A percentile compares a stretch with the other conserved stretches of the same genome.
phyloP scores from a whole-genome alignment of 257 asterid genomes.

The Nemophila menziesii region DNA sequence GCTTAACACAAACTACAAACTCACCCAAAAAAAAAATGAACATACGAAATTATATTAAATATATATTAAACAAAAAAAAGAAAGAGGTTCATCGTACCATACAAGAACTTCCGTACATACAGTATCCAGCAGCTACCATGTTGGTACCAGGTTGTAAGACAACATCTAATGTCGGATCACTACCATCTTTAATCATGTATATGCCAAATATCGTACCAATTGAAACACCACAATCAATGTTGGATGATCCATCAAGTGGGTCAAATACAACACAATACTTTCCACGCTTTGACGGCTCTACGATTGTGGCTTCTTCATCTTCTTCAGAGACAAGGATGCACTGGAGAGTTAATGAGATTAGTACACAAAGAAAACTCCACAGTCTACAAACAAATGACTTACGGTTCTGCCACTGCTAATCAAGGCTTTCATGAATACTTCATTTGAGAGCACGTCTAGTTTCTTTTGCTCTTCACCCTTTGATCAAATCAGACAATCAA shows the following conservation, averaged over 20 bases:
- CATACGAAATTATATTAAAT: neutral
- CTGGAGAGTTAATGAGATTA: conserved; percentile 30
- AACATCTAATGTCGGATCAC: conserved; percentile 60
- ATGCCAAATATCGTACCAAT: conserved; percentile 95
- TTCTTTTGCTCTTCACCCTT: conserved; percentile 98
- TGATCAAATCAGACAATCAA: neutral
- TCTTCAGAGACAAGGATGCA: conserved; percentile 95
- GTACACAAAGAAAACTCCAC: conserved; percentile 1
- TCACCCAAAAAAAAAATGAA: conserved; percentile 1
- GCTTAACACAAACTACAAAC: conserved; percentile 62
- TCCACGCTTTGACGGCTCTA: conserved; percentile 68
- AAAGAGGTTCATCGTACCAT: conserved; percentile 30
- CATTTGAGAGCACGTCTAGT: conserved; percentile 88
- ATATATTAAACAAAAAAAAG: neutral
- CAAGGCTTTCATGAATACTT: conserved; percentile 82
- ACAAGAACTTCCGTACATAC: conserved; percentile 99
- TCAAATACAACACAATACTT: conserved; percentile 96
- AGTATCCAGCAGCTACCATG: conserved; percentile 92
- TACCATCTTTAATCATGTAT: conserved; percentile 46
- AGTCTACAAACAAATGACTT: conserved; percentile 14
- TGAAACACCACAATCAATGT: conserved; percentile 94
- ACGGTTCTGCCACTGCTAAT: conserved; percentile 96
- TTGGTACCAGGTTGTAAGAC: conserved; percentile 92
- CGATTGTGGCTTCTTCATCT: conserved; percentile 84
- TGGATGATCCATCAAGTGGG: conserved; percentile 97